Evolutionary conservation across 257 asterid genomes (phyloP).

Genomic region (Euphrasia confusa): DNA sequence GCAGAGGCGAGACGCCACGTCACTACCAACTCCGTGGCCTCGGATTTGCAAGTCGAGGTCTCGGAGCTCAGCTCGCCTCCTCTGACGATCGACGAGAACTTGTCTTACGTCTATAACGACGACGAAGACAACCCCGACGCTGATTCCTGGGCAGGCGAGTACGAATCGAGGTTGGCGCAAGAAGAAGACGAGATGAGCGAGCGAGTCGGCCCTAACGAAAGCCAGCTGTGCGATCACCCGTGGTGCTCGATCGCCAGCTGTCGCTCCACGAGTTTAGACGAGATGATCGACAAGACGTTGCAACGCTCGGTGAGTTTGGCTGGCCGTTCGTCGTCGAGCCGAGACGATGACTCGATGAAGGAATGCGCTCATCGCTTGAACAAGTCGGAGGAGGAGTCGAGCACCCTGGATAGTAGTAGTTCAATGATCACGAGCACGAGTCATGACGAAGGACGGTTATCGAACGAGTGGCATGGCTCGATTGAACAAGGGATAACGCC

Average conservation of each 20-base stretch:
- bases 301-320: neutral
- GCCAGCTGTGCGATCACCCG: neutral
- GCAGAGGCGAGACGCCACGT: neutral
- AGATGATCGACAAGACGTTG: slow-evolving; percentile 4
- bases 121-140: neutral
- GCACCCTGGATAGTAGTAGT: neutral
- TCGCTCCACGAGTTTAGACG: neutral
- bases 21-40: slow-evolving; percentile 59
- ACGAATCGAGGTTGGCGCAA: slow-evolving; percentile 29
- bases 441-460: no score
- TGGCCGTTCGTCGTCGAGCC: slow-evolving; percentile 8
- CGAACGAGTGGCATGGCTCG: no score
- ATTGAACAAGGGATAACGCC: no score
- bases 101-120: slow-evolving; percentile 34
- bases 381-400: neutral
- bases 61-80: slow-evolving; percentile 76
- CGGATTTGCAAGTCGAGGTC: slow-evolving; percentile 88
- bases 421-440: slow-evolving; percentile 8
- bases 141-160: slow-evolving; percentile 33
- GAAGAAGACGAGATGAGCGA: no score
- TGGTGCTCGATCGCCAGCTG: slow-evolving; percentile 2
- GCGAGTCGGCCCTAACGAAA: no score
- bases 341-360: neutral
- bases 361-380: no score
- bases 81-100: slow-evolving; percentile 41